phyloP scores from a whole-genome alignment of 2,329 filamentous ascomycete genomes.

The Ophidiomyces ophidiicola region DNA sequence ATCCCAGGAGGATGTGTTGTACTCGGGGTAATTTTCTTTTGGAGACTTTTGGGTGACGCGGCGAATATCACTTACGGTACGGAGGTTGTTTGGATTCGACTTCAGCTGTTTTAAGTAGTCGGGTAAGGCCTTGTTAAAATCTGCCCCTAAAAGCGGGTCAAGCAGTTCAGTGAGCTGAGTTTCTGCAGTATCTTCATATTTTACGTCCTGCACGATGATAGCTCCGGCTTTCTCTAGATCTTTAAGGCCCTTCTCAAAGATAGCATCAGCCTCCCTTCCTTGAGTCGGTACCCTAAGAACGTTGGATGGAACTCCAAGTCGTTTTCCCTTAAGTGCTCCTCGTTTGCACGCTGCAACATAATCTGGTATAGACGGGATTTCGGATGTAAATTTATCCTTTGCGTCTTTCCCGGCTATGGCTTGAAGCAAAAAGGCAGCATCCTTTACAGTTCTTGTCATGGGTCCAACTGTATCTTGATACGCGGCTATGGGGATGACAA shows the following conservation, averaged over 20 bases:
- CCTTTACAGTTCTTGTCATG: conserved; percentile 47
- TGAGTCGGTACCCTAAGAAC: conserved; percentile 29
- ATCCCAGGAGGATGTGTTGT: conserved; percentile 50
- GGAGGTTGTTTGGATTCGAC: conserved; percentile 47
- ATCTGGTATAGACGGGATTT: conserved; percentile 49
- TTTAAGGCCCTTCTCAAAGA: conserved; percentile 46
- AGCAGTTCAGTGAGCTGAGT: conserved; percentile 31
- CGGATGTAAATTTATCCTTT: conserved; percentile 46
- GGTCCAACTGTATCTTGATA: conserved; percentile 46
- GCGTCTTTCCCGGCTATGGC: conserved; percentile 45
- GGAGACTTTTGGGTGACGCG: conserved; percentile 44
- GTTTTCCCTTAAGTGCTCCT: conserved; percentile 42
- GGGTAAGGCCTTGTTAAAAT: conserved; percentile 47
- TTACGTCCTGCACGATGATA: conserved; percentile 47
- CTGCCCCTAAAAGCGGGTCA: conserved; percentile 37
- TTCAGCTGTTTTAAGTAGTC: conserved; percentile 45
- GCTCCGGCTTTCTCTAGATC: conserved; percentile 46
- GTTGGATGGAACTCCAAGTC: conserved; percentile 54
- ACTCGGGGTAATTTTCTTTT: conserved; percentile 47
- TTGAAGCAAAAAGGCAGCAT: conserved; percentile 46
- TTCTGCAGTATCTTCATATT: conserved; percentile 43
- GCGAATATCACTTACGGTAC: conserved; percentile 40
- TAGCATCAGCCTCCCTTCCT: conserved; percentile 34
- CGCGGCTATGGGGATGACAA: conserved; percentile 54
- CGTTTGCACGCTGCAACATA: conserved; percentile 49